Base-by-base conservation (phyloP, 805 yeast species). In the Pichia membranifaciens region DNA sequence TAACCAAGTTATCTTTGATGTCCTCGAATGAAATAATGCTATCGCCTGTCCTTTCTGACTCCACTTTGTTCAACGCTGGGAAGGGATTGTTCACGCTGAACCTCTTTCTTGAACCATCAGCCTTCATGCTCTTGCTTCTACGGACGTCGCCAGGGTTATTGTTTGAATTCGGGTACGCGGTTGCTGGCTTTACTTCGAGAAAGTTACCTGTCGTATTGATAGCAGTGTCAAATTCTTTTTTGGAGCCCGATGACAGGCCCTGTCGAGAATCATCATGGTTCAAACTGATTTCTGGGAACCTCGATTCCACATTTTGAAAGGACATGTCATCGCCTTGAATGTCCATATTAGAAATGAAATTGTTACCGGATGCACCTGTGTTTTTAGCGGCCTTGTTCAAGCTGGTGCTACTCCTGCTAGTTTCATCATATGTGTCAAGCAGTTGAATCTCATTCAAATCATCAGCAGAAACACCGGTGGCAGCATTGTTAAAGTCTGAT, bases 241-340 rank as follows among this genome's bases (percentile, higher is more conserved):
- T 36, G 20, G 20, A 18, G 16, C 17, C 17, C n/a, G n/a, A n/a
- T n/a, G n/a, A n/a, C n/a, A n/a, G n/a, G 7, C 29, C 29, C 10
- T 25, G 10, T 10, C 10, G 29, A 7, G 29, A 25, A 10, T 10
- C 10, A 10, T 25, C 29, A 25, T 7, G 10, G 15, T 20, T 37
- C 5, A 22, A 10, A 41, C 38, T 36, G 16, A 46, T 39, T 17
- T 42, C 58, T 5, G 64, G 84, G 53, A 70, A 79, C 42, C 82
- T 61, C 48, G 73, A 73, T 54, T 76, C 82, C 1, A 72, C 76
- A 31, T 73, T 61, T 5, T 66, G 44, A 28, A 22, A 22, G 4
- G 43, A 29, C 20, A 40, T 17, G 17, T 40, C 34, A 3, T 40
- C 43, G 9, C 22, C 20, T 16, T 33, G 32, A 33, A 33, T 15